Evolutionary conservation across 768 basidiomycete genomes (phyloP).

Genomic region (Naganishia antarctica): DNA sequence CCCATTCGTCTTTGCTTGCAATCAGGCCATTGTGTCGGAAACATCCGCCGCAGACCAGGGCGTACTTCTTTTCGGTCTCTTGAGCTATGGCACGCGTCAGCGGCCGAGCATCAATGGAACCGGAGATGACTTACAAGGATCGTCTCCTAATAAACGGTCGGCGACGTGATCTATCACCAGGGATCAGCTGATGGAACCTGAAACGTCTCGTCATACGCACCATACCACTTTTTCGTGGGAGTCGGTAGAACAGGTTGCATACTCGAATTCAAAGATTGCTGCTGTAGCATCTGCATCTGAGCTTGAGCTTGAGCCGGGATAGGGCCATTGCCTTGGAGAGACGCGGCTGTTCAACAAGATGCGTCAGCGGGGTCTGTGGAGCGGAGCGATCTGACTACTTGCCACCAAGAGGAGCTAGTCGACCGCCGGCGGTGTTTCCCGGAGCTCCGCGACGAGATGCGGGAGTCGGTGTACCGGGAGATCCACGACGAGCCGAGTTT

Average conservation of each 20-base stretch:
- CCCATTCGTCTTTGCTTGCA: conserved; percentile 46
- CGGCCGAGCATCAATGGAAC: background rate
- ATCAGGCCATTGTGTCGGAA: conserved; percentile 49
- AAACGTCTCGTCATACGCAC: conserved; percentile 1
- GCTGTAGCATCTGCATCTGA: conserved; percentile 36
- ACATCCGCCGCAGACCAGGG: conserved; percentile 47
- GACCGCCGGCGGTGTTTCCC: background rate
- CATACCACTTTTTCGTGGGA: conserved; percentile 48
- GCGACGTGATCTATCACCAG: conserved; percentile 36
- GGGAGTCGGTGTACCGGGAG: background rate
- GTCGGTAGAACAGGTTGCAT: conserved; percentile 46
- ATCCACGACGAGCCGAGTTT: no score
- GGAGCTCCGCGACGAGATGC: conserved; percentile 10
- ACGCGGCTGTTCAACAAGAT: background rate
- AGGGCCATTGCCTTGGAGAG: background rate
- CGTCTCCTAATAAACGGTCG: conserved; percentile 31
- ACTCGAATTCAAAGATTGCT: conserved; percentile 32
- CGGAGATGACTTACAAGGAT: conserved; percentile 40
- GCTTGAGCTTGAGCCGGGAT: conserved; percentile 35
- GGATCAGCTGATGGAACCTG: background rate
- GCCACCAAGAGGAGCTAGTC: conserved; percentile 12
- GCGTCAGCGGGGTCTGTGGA: background rate
- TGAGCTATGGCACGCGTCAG: conserved; percentile 33
- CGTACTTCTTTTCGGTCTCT: conserved; percentile 44
- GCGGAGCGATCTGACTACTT: background rate